Percentiles rank a stretch among this genome's conserved stretches.
Conservation (phyloP, 768 basidiomycete genomes). For the Podaxis carcinomalis region DNA sequence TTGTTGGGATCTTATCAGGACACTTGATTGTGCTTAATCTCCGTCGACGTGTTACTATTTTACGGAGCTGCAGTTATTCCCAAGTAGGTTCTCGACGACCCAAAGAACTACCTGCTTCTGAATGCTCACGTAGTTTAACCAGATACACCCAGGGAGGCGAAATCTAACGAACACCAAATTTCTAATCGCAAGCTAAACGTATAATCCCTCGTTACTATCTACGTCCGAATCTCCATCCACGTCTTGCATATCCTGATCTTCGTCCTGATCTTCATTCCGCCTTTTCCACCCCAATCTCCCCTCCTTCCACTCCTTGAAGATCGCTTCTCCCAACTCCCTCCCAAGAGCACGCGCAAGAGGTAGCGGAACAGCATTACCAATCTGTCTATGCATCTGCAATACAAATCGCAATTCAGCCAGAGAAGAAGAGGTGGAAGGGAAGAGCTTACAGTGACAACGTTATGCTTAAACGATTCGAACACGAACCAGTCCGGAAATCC, state of each 20-base stretch:
- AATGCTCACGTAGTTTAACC: background rate
- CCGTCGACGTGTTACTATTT: background rate
- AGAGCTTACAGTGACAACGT: conserved; percentile 57
- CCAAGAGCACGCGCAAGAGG: conserved; percentile 62
- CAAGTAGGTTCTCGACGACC: background rate
- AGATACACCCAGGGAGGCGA: background rate
- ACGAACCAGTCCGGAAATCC: conserved; percentile 76
- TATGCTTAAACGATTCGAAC: conserved; percentile 49
- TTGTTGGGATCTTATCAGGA: too few species aligned
- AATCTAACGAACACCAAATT: background rate
- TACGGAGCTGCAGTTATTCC: background rate
- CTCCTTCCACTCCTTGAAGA: conserved; percentile 64
- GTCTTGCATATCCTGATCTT: conserved; percentile 1
- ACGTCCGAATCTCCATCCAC: background rate
- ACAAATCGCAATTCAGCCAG: background rate
- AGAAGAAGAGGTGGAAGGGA: background rate
- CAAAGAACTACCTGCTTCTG: background rate
- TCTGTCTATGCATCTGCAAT: conserved; percentile 70
- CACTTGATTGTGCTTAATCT: too few species aligned
- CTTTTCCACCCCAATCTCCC: conserved; percentile 7
- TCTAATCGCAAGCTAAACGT: background rate
- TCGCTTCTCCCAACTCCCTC: conserved; percentile 47
- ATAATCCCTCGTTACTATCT: conserved; percentile 9
- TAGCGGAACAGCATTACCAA: conserved; percentile 78
- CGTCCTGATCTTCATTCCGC: background rate